Evolutionary conservation across 2,329 filamentous ascomycete genomes (phyloP).

Genomic region (Phoma sp.): DNA sequence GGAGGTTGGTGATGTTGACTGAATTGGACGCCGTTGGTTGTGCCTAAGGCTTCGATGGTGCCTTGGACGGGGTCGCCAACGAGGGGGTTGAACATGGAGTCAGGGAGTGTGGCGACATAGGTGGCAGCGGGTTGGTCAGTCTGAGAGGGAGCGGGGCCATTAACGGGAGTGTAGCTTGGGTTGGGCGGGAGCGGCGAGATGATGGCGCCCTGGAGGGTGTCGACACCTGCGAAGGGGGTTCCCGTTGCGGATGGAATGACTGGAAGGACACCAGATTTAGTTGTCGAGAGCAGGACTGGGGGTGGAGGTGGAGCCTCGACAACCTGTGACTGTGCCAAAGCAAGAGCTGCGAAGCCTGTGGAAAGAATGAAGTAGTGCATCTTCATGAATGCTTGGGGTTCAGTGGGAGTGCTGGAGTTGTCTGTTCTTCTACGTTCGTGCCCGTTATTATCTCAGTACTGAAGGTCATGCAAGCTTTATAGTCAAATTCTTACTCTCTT

Average conservation of each 20-base stretch:
- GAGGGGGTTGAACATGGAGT: constrained; percentile 31
- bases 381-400: not conserved
- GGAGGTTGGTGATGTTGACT: constrained; percentile 50
- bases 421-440: no score
- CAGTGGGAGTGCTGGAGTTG: no score
- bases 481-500: not conserved
- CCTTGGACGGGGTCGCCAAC: constrained; percentile 37
- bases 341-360: constrained; percentile 18
- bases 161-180: constrained; percentile 32
- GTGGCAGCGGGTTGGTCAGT: constrained; percentile 28
- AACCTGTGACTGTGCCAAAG: constrained; percentile 24
- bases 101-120: constrained; percentile 33
- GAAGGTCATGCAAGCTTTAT: not conserved
- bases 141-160: constrained; percentile 31
- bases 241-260: constrained; percentile 18
- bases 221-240: constrained; percentile 29
- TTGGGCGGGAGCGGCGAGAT: constrained; percentile 28
- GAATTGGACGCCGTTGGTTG: constrained; percentile 46
- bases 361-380: constrained; percentile 14
- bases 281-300: constrained; percentile 23
- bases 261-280: constrained; percentile 34
- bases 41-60: constrained; percentile 40
- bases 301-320: constrained; percentile 26
- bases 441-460: not conserved
- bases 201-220: constrained; percentile 38